Base-by-base conservation (phyloP, 345 rosid genomes). In the Theobroma cacao region DNA sequence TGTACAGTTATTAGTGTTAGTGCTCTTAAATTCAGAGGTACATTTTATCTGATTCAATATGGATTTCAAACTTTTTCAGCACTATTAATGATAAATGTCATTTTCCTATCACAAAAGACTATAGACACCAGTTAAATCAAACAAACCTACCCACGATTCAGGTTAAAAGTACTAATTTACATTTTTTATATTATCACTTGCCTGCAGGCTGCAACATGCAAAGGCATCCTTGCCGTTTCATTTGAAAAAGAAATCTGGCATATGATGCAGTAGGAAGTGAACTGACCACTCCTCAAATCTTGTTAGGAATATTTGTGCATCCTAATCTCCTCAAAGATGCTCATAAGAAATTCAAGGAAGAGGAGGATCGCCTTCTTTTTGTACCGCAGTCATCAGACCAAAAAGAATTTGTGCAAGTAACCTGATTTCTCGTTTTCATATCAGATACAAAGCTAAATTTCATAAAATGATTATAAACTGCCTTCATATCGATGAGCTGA, bases 401-500 rank as follows among this genome's bases (percentile, higher is more conserved):
- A 33, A 31, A 33, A 3, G n/a, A 62, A 33, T 7, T 62, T 20
- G 7, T 62, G 67, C 67, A 33, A 17, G 22, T 33, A 33, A 31
- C 67, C 67, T 33, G 67, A 33, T 62, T 62, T 62, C 67, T 31
- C 67, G 17, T 15, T 62, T 62, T 31, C 40, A 62, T 33, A 61
- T 33, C 67, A 1, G 12, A 0, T 17, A 17, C 41, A 33, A n/a
- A 62, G 20, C 67, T 62, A 31, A 15, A 62, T 33, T 9, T 9
- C 67, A 62, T 31, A 22, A 62, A 33, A 15, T 4, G 2, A 2
- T 2, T 33, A 31, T 7, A 31, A 62, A 15, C 65, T 1, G 36
- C 65, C 31, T 65, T 64, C 78, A 34, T 63, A 0, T 75, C 26
- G 64, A 59, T 74, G 45, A 52, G 65, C 56, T 63, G 33, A 67